These are phyloP conservation scores for Phellopilus nigrolimitatus DNA, from an alignment of 1,284 basidiomycete species.

Conservation along the genomic window DNA sequence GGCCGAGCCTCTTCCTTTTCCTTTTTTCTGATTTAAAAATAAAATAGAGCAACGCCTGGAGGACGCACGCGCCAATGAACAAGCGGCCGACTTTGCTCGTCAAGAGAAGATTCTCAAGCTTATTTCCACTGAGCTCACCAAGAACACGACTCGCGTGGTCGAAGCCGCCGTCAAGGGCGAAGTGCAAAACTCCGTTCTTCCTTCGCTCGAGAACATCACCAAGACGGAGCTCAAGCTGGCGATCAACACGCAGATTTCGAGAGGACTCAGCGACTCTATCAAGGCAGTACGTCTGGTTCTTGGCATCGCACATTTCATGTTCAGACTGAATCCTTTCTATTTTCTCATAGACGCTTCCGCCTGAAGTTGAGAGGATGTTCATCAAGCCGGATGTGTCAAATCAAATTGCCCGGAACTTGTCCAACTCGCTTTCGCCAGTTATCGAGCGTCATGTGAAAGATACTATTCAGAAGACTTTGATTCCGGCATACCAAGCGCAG, in stretches of 20 bases:
- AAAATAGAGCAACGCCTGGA: constrained; percentile 70
- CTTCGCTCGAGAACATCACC: constrained; percentile 72
- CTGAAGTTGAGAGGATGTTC: constrained; percentile 72
- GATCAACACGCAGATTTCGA: constrained; percentile 69
- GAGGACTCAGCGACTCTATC: constrained; percentile 65
- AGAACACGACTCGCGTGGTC: constrained; percentile 79
- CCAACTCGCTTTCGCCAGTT: constrained; percentile 60
- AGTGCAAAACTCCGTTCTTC: constrained; percentile 74
- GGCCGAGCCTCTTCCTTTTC: constrained; percentile 26
- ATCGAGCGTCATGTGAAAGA: constrained; percentile 81
- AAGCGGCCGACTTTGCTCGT: constrained; percentile 69
- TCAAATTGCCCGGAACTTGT: constrained; percentile 69
- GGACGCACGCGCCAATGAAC: constrained; percentile 69
- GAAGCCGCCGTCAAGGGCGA: constrained; percentile 79
- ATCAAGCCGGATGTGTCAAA: constrained; percentile 69
- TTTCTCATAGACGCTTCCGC: constrained; percentile 54
- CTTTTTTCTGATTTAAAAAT: constrained; percentile 10
- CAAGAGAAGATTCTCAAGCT: constrained; percentile 84
- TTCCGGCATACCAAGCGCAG: constrained; percentile 69
- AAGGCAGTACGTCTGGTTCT: constrained; percentile 50
- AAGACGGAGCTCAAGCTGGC: constrained; percentile 71
- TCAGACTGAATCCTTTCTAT: constrained; percentile 20
- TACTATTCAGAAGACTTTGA: constrained; percentile 61
- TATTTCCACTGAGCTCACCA: constrained; percentile 77
- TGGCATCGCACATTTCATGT: constrained; percentile 1